These are phyloP conservation scores for Powellomyces hirtus DNA, from an alignment of 192 early-diverging fungal genomes.

Conservation along the genomic window DNA sequence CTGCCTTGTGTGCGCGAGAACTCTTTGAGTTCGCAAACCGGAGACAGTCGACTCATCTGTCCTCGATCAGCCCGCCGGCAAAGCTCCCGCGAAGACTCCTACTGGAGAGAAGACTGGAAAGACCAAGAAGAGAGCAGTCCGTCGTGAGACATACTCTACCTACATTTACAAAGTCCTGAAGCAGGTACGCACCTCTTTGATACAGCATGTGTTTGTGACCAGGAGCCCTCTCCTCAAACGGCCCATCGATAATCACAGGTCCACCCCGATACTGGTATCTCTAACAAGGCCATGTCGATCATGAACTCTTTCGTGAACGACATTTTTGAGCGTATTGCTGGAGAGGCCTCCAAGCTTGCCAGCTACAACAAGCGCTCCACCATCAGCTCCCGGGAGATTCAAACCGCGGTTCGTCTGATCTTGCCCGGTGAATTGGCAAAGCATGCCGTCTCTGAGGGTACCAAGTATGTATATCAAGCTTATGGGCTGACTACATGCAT, in stretches of 20 bases:
- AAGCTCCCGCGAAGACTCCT: conserved; percentile 67
- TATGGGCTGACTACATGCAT: neutral
- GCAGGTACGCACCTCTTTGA: conserved; percentile 51
- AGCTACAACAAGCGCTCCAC: conserved; percentile 92
- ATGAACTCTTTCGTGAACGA: conserved; percentile 97
- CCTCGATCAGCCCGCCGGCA: conserved; percentile 32
- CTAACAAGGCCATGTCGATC: conserved; percentile 97
- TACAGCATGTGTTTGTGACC: neutral
- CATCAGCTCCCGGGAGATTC: conserved; percentile 92
- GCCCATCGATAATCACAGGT: conserved; percentile 26
- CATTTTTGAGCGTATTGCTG: conserved; percentile 94
- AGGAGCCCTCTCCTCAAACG: neutral
- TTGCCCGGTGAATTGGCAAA: conserved; percentile 91
- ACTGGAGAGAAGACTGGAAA: conserved; percentile 54
- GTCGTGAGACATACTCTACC: conserved; percentile 89
- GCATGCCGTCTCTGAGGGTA: conserved; percentile 95
- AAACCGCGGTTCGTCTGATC: conserved; percentile 70
- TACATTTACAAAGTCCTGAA: conserved; percentile 97
- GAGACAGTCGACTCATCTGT: too few relatives aligned
- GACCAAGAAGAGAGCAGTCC: conserved; percentile 37
- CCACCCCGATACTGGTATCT: conserved; percentile 95
- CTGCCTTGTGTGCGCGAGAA: too few relatives aligned
- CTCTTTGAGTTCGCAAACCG: too few relatives aligned
- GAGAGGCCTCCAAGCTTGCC: conserved; percentile 65
- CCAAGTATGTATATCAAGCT: conserved; percentile 59